A percentile compares a stretch with the other conserved stretches of the same genome.
These are phyloP conservation scores for Opeltia flavorubescens DNA, from an alignment of 495 filamentous ascomycete genomes.

Conservation along the genomic window DNA sequence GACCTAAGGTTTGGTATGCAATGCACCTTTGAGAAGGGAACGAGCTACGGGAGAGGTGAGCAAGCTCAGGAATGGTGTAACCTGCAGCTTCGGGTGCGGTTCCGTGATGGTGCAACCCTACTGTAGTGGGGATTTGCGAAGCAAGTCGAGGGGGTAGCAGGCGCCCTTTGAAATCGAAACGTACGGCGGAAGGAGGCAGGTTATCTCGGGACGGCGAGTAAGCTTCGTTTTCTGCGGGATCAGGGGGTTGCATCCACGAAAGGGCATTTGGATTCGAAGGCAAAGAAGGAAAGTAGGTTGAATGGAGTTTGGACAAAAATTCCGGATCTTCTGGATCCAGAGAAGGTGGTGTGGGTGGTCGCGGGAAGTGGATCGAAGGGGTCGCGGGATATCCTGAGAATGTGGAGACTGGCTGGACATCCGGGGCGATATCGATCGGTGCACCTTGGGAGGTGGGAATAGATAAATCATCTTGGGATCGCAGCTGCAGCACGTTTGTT, in stretches of 20 bases:
- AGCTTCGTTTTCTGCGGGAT: conserved; percentile 48
- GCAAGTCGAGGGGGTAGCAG: conserved; percentile 63
- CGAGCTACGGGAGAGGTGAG: conserved; percentile 62
- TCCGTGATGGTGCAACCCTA: conserved; percentile 87
- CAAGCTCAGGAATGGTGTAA: conserved; percentile 83
- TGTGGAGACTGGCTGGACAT: conserved; percentile 28
- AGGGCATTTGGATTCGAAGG: conserved; percentile 72
- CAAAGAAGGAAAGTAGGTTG: conserved; percentile 83
- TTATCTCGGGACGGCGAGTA: conserved; percentile 65
- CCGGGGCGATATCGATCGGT: conserved; percentile 18
- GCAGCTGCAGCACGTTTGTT: conserved; percentile 14
- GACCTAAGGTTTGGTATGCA: conserved; percentile 78
- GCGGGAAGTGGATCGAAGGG: conserved; percentile 45
- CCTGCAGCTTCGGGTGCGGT: conserved; percentile 87
- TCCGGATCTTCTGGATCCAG: conserved; percentile 71
- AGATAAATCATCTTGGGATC: conserved; percentile 21
- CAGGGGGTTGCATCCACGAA: conserved; percentile 69
- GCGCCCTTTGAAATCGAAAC: conserved; percentile 74
- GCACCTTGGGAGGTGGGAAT: conserved; percentile 14
- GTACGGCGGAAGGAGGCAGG: conserved; percentile 61
- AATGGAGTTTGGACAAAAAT: conserved; percentile 72
- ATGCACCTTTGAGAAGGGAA: conserved; percentile 81
- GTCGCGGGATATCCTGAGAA: conserved; percentile 12
- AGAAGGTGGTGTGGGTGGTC: conserved; percentile 35
- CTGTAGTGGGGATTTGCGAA: conserved; percentile 51